Evolutionary conservation across 495 filamentous ascomycete species (phyloP), one percentile per base, ranked within the genome.

Genomic region (Aspergillus diversus): DNA sequence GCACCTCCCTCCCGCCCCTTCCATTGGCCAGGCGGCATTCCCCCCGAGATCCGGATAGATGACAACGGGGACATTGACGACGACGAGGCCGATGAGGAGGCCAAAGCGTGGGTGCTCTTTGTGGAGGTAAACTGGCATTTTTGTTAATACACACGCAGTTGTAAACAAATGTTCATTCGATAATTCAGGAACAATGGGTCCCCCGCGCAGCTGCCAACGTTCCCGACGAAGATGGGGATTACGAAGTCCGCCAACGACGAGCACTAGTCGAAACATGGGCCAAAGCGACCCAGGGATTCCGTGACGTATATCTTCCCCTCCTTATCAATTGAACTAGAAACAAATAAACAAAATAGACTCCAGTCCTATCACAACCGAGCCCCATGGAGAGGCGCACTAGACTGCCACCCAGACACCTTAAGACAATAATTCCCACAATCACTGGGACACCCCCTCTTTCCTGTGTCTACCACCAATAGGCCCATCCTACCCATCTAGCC

Each of bases 31-130:
- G 52, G 52, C 12, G 33, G 52, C 11, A 34, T 37, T 16, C 52
- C 52, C 15, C 52, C 52, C 31, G 52, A 55, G 52, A 21, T 55
- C 52, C 52, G 34, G 33, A 32, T 37, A 33, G 52, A 55, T 4
- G 31, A 8, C 27, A 55, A 55, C 31, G 52, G 52, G 5, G 33
- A 55, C 52, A 55, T 55, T 17, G 35, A 27, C 31, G 15, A 55
- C 11, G 8, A 55, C 4, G 31, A 55, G 50, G 50, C 50, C 4
- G 50, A n/a, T 21, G 46, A 48, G 46, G 46, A 15, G 7, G 46
- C 37, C 37, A 39, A 39, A 39, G 37, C 1, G 37, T 39, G 46
- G 12, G 1, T 48, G 16, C 46, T 48, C 6, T 48, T 48, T 48
- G 46, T 48, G 1, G 46, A 48, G 46, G 39, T 43, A 15, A 43